Conservation (phyloP, 208 protist species). For the Crithidia fasciculata region DNA sequence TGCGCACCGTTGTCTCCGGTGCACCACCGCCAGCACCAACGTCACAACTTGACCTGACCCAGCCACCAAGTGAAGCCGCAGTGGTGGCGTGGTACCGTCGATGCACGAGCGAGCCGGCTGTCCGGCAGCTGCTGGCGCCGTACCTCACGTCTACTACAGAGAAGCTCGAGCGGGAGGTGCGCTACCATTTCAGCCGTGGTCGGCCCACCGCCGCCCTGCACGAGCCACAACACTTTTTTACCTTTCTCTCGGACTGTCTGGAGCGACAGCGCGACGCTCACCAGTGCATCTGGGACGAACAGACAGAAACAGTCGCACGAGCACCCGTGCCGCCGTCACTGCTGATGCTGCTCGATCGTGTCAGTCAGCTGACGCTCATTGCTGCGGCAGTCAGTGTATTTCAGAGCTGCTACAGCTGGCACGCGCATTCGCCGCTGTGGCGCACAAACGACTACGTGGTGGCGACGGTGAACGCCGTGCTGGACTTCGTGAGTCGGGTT, state of each 20-base stretch:
- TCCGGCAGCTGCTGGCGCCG: constrained; percentile 35
- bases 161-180: constrained; percentile 62
- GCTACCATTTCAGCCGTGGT: constrained; percentile 68
- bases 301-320: constrained; percentile 5
- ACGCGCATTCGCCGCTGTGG: constrained; percentile 29
- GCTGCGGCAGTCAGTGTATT: constrained; percentile 49
- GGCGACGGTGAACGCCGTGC: constrained; percentile 43
- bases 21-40: not conserved
- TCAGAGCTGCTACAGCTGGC: constrained; percentile 58
- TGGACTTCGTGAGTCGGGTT: constrained; percentile 38
- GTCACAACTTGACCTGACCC: not conserved
- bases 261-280: constrained; percentile 22
- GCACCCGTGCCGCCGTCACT: not conserved
- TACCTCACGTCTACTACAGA: constrained; percentile 39
- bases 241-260: constrained; percentile 57
- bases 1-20: constrained; percentile 3
- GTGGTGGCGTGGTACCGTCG: constrained; percentile 10
- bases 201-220: constrained; percentile 45
- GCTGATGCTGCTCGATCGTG: constrained; percentile 5
- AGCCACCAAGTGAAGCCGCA: not conserved
- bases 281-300: not conserved
- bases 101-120: constrained; percentile 2
- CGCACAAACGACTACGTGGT: constrained; percentile 26
- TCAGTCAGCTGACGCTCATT: constrained; percentile 23
- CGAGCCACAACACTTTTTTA: constrained; percentile 81